Base-by-base conservation (phyloP, 495 filamentous ascomycete species). In the Podospora anserina region DNA sequence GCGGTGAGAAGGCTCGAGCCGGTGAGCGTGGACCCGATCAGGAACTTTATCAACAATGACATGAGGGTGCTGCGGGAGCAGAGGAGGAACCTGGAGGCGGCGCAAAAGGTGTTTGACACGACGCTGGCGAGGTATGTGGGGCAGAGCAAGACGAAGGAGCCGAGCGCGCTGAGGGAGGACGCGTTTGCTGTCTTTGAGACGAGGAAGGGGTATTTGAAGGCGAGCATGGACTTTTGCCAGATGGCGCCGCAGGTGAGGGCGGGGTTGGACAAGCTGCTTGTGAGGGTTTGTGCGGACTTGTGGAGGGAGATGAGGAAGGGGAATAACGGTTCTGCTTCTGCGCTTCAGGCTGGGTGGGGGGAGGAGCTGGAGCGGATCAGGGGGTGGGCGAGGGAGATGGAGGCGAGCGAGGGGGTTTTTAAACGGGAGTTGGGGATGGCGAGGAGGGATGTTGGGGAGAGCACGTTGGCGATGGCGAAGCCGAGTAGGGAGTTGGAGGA, bases 121-220 rank as follows among this genome's bases (percentile, higher is more conserved):
- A 84, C 92, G 13, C 83, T 96, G 56, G 85, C 92, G 34, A 86
- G 93, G 58, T 97, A 96, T 75, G 84, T 90, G 4, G 81, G 84
- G 5, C 94, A 97, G 78, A 90, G 89, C 34, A 99, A 97, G 79
- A 90, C 92, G 3, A 98, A 97, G 79, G 95, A 99, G 76, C 87
- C 93, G 6, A 96, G 92, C 15, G 85, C 92, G 0, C 82, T 99
- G 64, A 84, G 96, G 61, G 95, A 99, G 77, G 95, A 99, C 78
- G 94, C 96, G 0, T 99, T 98, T 74, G 90, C 95, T 77, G 88
- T 99, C 49, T 95, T 97, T 70, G 96, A 98, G 83, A 91, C 93
- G 18, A 88, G 94, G 61, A 94, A 93, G 78, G 88, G 88, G 19
- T 99, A 98, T 74, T 84, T 97, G 26, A 94, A 91, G 78, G 90